Base-by-base conservation (phyloP, 805 yeast species). In the Starmerella vaccinii region DNA sequence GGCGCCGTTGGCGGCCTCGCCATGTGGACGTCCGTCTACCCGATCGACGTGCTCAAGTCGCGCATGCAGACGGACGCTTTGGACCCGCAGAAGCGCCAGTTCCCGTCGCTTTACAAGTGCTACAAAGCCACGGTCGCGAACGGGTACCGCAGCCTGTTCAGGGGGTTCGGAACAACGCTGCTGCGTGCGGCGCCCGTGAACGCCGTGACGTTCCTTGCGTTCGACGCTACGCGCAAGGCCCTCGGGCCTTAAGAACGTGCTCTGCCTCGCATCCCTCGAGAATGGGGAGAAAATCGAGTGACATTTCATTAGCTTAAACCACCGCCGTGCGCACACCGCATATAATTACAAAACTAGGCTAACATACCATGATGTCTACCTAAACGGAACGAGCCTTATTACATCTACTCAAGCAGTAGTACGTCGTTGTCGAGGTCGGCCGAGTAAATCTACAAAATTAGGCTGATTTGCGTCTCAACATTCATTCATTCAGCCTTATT, bases 181-280 rank as follows among this genome's bases (percentile, higher is more conserved):
- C 71, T 92, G 57, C 82, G 99, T 69, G 97, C 99, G 46, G 95
- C 95, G 3, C 98, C 98, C 0, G 98, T 94, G 3, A 94, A 92
- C 65, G 99, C 95, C 38, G 95, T 94, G 27, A 94, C 98, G 0
- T 92, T 92, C 69, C 82, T 87, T 40, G 88, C 94, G 2, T 92
- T 92, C 65, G 99, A 92, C 67, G 68, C 83, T 46, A 84, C 95
- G 4, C 82, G 89, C 19, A 47, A 68, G 40, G 50, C 54, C 18
- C 51, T 67, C 46, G 68, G 65, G 15, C 35, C 35, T 5, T 32
- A 12, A 32, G 6, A 26, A 26, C 6, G n/a, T n/a, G n/a, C n/a
- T n/a, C n/a, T n/a, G n/a, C n/a, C n/a, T n/a, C n/a, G n/a, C n/a
- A n/a, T n/a, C n/a, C n/a, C n/a, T n/a, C n/a, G n/a, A n/a, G n/a